Base-by-base conservation (phyloP, 257 asterid genomes). In the Cordia subcordata region DNA sequence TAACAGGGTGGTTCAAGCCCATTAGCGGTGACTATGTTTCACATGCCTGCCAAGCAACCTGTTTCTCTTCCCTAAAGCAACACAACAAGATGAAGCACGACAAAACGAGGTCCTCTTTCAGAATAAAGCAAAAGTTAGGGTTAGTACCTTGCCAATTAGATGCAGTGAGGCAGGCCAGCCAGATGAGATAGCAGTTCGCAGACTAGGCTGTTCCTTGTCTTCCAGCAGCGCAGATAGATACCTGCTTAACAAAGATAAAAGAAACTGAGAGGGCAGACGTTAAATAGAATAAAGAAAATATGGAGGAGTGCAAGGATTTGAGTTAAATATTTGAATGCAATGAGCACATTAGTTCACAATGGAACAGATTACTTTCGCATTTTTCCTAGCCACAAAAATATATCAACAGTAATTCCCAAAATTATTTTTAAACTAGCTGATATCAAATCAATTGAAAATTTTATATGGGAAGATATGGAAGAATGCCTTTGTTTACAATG, bases 161-260 rank as follows among this genome's bases (percentile, higher is more conserved):
- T 92, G 99, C 55, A 92, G 68, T 14, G 99, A 85, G 33, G 96
- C 94, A 52, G 98, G 98, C 99, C 99, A 92, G 53, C 95, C 95
- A 35, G 86, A 79, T 10, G 79, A 75, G 65, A 86, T 58, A 66
- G 94, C 96, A 35, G 71, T 63, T 65, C 88, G 81, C 77, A 92
- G 76, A 76, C 75, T 71, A 63, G 85, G 84, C 61, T 75, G 79
- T 71, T 79, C 74, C 57, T 72, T 75, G 55, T 84, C 95, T 58
- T 84, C 93, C 62, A 70, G 62, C 22, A 92, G 96, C 60, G 99
- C 95, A 74, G 99, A 92, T 72, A 88, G 61, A 75, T 92, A 92
- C 68, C 99, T 92, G 85, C 71, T 65, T 62, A 63, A 52, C 42
- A 27, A 59, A 66, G 42, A 66, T 65, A 14, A 67, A 40, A 55